A percentile compares a stretch with the other conserved stretches of the same genome.
These are phyloP conservation scores for Chlorella sorokiniana DNA, from an alignment of 139 green algal genomes.

Conservation along the genomic window DNA sequence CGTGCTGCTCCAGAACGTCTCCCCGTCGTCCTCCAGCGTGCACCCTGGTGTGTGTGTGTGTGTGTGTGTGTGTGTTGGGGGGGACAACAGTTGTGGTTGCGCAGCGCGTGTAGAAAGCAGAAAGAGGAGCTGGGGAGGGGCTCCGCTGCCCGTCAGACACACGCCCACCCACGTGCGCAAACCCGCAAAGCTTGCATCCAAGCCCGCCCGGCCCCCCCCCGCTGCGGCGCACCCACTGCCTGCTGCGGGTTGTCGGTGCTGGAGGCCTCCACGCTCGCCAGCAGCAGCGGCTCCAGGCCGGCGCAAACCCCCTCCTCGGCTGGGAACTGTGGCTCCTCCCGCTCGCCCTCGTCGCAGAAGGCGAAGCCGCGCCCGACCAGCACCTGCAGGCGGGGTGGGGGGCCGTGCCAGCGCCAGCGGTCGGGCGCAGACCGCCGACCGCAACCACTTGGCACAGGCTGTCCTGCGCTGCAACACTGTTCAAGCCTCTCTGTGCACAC, in stretches of 20 bases:
- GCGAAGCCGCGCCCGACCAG: constrained; percentile 2
- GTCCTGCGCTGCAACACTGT: not conserved
- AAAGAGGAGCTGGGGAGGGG: no score
- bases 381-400: not conserved
- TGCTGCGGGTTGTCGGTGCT: constrained; percentile 19
- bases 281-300: not conserved
- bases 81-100: not conserved
- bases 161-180: no score
- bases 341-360: constrained; percentile 23
- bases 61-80: not conserved
- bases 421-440: not conserved
- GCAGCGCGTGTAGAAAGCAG: no score
- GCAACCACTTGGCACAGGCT: no score
- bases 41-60: not conserved
- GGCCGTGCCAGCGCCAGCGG: not conserved
- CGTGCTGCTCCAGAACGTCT: constrained; percentile 28
- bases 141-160: no score
- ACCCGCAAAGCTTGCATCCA: no score
- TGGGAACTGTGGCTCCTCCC: constrained; percentile 12
- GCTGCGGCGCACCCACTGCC: not conserved
- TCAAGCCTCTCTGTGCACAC: no score
- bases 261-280: constrained; percentile 14
- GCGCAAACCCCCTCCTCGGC: not conserved
- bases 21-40: constrained; percentile 7
- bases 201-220: not conserved